Conservation (phyloP, 139 green algal genomes). For the Chlorella sp. region DNA sequence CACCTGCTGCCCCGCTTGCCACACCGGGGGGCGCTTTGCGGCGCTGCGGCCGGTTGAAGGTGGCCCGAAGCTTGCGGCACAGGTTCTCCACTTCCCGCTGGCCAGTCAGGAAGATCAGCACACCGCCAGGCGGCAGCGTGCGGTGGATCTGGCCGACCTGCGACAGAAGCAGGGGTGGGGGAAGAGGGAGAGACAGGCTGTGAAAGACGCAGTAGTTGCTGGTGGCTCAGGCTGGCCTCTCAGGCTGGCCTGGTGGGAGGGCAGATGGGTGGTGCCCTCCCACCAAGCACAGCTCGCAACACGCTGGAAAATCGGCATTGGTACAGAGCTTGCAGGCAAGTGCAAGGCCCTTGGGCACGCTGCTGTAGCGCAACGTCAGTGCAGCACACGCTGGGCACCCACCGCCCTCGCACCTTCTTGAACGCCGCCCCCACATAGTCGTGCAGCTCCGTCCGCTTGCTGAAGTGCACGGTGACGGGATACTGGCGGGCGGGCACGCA, state of each 20-base stretch:
- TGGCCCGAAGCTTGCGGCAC: constrained; percentile 65
- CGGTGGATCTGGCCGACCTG: constrained; percentile 83
- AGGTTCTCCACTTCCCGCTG: constrained; percentile 91
- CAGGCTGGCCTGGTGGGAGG: no score
- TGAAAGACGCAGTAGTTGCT: no score
- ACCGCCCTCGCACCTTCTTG: constrained; percentile 68
- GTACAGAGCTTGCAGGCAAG: no score
- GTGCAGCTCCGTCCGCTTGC: constrained; percentile 81
- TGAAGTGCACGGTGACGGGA: constrained; percentile 95
- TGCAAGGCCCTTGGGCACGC: no score
- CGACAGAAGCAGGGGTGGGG: neutral
- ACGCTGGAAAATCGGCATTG: no score
- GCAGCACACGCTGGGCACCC: no score
- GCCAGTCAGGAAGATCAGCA: constrained; percentile 97
- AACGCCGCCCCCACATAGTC: constrained; percentile 88
- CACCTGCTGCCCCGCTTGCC: neutral
- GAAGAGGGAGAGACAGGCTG: no score
- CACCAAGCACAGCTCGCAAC: no score
- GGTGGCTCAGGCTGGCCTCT: no score
- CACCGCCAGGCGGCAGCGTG: constrained; percentile 86
- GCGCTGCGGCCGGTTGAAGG: constrained; percentile 46
- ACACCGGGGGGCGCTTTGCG: neutral
- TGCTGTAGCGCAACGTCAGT: no score
- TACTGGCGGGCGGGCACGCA: constrained; percentile 85
- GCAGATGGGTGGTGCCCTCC: no score